Evolutionary conservation across 2,329 filamentous ascomycete genomes (phyloP), one percentile per base, ranked within the genome.

Genomic region (Beauveria varroae): DNA sequence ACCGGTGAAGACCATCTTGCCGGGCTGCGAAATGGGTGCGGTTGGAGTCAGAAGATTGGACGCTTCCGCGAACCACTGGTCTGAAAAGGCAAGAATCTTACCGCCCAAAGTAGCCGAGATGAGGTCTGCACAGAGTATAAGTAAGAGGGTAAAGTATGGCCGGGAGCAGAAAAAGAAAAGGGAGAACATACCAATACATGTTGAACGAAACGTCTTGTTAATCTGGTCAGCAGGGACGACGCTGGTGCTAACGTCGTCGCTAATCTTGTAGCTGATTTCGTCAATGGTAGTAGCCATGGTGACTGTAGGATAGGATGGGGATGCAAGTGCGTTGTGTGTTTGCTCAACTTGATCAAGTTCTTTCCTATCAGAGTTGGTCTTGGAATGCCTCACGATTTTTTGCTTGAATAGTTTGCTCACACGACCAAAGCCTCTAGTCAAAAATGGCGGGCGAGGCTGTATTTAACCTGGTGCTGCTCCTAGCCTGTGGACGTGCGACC

Each of bases 1-100:
- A 54, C 86, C 86, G 1, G 85, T 81, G 68, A 82, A 86, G 62
- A 88, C 85, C 81, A 88, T 88, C 73, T 87, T 86, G 64, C 86
- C 86, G 1, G 81, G 80, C 69, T 86, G 80, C 64, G 81, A 78
- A 70, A 88, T 83, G 43, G 86, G 85, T 34, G 85, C 71, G 26
- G 80, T 84, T n/a, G 85, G 83, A 34, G 81, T 89, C 64, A 88
- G 71, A 62, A 89, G 78, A 71, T 88, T 88, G 62, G 76, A 68
- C 24, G 86, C 86, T 66, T 86, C 82, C 49, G 86, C 86, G 69
- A 89, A 89, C 84, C 84, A 88, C 74, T 89, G 77, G 70, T 89
- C 83, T 54, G 86, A 88, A 72, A 81, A 86, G 61, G 79, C 87
- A 20, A 88, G 78, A 62, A 89, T 77, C 71, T 83, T 85, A 62